Evolutionary conservation across 495 filamentous ascomycete genomes (phyloP), one percentile per base, ranked within the genome.

Genomic region (Thozetella sp.): DNA sequence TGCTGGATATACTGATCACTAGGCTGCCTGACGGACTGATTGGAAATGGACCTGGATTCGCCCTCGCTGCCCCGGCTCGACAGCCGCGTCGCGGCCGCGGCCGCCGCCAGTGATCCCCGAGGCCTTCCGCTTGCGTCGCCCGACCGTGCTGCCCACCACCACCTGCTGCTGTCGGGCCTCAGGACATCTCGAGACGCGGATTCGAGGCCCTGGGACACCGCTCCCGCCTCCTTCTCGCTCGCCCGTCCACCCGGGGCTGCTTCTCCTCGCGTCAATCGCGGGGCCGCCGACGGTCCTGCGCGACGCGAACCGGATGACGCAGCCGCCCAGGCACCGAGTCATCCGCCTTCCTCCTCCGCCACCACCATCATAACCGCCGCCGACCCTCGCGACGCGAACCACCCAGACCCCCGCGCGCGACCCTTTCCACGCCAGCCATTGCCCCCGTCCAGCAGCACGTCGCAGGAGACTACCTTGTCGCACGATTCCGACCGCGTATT

Each of bases 401-500:
- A 54, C 17, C 23, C 22, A 6, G 19, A 30, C 51, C 25, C 2
- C 25, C 19, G 22, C 51, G 51, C 2, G 10, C 57, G 55, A 25
- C 48, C 66, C 22, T 54, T 56, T 17, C 62, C 57, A 45, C 65
- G 55, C 30, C 66, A 63, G 25, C 65, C 57, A 11, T 60, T 67
- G 25, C 69, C 70, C 25, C 62, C 69, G 45, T 76, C 74, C 11
- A 68, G 72, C 61, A 72, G 70, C 67, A 70, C 74, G 54, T 80
- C 78, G 17, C 78, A 80, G 60, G 72, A 64, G 25, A 79, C 71
- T 24, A 72, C 62, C 62, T 67, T 69, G 34, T 73, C 76, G 22
- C 76, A 75, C 69, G 71, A 74, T 59, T 66, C 69, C 56, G 74
- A 78, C 59, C 70, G 63, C 45, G 67, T 79, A 51, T 77, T 80